A percentile compares a stretch with the other conserved stretches of the same genome.
phyloP scores from a whole-genome alignment of 352 stramenopile genomes.

The Globisporangium acanthophoron region DNA sequence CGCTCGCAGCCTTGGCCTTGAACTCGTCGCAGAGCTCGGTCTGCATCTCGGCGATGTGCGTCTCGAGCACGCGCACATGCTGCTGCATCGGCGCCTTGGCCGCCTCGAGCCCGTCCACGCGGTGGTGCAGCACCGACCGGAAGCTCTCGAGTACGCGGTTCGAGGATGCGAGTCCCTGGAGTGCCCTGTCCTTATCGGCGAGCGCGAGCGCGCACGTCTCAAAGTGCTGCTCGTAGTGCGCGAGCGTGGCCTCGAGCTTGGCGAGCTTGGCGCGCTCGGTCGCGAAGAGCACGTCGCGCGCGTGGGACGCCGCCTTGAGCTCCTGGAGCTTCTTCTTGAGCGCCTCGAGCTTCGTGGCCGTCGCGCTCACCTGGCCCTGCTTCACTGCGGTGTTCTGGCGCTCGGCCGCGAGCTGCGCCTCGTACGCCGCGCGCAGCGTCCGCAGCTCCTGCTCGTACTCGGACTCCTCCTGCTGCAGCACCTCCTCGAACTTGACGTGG shows the following conservation, averaged over 20 bases:
- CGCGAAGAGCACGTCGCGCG: constrained; percentile 60
- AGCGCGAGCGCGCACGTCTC: constrained; percentile 60
- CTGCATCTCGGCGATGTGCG: constrained; percentile 73
- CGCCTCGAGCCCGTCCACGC: constrained; percentile 67
- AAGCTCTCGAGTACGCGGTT: constrained; percentile 83
- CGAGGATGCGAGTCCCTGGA: constrained; percentile 55
- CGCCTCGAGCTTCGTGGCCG: constrained; percentile 76
- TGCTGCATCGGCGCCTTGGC: constrained; percentile 68
- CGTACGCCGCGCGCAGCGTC: constrained; percentile 48
- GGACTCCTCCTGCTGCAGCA: constrained; percentile 70
- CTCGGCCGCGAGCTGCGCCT: constrained; percentile 59
- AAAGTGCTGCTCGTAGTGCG: constrained; percentile 72
- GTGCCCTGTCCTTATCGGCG: constrained; percentile 67
- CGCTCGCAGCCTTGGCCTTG: constrained; percentile 45
- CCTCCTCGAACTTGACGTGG: constrained; percentile 82
- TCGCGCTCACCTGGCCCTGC: constrained; percentile 70
- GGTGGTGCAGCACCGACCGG: constrained; percentile 68
- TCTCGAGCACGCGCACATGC: constrained; percentile 51
- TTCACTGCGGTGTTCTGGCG: constrained; percentile 78
- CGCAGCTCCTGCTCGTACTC: constrained; percentile 80
- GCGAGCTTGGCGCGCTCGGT: constrained; percentile 64
- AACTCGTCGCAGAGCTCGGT: constrained; percentile 71
- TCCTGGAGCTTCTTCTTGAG: constrained; percentile 85
- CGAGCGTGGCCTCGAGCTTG: constrained; percentile 56
- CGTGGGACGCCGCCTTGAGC: constrained; percentile 63